Base-by-base conservation (phyloP, 2,329 filamentous ascomycete genomes). In the Shiraia sp. region DNA sequence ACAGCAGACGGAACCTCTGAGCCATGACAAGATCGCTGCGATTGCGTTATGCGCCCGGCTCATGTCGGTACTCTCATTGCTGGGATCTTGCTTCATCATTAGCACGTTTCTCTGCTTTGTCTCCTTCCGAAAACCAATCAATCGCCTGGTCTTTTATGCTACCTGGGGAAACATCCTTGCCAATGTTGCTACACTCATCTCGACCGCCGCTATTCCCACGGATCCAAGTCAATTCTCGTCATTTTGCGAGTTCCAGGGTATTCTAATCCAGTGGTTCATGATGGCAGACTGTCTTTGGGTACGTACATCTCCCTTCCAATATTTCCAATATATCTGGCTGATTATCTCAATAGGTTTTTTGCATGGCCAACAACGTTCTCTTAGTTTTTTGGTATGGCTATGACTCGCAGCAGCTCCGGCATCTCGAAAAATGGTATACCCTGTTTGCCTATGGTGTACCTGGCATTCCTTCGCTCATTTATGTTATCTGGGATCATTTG, bases 331-430 rank as follows among this genome's bases (percentile, higher is more conserved):
- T 22, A 4, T 22, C 19, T 22, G 19, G 19, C 19, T 22, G 19
- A 22, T 22, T 4, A 5, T 83, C 84, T 23, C 4, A 12, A 17
- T 12, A 58, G 87, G 60, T 86, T 1, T 75, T 91, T 44, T 83
- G 86, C 39, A 93, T 95, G 88, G 87, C 88, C 1, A 77, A 85
- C 53, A 95, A 93, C 62, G 88, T 93, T 36, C 89, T 89, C 65
- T 71, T 92, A 10, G 90, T 88, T 0, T 90, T 93, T 60, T 90
- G 90, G 66, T 77, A 76, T 57, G 87, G 86, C 49, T 91, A 84
- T 54, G 81, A 86, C 45, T 80, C 83, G 1, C 69, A 76, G 3
- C 77, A 79, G 37, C 72, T 93, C 10, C 81, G 81, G 9, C 75
- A 69, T 31, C 77, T 92, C 61, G 89, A 93, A 61, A 79, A 84